Percentiles rank a stretch among this genome's conserved stretches.
Conservation (phyloP, 2,329 filamentous ascomycete genomes). For the Lecanicillium sp. region DNA sequence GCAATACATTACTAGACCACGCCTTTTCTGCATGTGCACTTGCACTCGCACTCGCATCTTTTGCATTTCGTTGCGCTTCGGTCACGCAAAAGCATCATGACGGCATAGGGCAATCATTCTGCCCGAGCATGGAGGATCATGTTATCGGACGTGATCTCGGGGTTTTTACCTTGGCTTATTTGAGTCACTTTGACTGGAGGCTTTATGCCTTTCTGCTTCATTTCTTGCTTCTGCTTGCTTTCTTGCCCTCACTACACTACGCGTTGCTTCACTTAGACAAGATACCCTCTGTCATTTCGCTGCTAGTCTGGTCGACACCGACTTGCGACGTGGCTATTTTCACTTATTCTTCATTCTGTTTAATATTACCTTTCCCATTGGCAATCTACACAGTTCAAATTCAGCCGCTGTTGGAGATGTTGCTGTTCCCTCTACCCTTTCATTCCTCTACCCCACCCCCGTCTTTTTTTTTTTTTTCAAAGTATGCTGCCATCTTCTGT, state of each 20-base stretch:
- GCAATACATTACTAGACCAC: background rate
- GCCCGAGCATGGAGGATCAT: background rate
- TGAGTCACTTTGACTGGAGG: no score
- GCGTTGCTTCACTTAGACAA: conserved; percentile 27
- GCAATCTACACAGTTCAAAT: background rate
- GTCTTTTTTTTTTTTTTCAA: conserved; percentile 6
- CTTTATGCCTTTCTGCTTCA: background rate
- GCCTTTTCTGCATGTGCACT: no score
- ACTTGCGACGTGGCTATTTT: background rate
- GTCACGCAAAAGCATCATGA: background rate
- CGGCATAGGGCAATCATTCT: background rate
- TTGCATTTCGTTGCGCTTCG: background rate
- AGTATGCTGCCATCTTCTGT: conserved; percentile 8
- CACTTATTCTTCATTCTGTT: background rate
- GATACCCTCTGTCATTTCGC: conserved; percentile 33
- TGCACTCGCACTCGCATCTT: no score
- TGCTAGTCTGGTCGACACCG: conserved; percentile 4
- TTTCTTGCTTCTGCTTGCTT: background rate
- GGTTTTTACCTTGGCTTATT: background rate
- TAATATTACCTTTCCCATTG: conserved; percentile 10
- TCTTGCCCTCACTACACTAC: background rate
- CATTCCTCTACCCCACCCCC: background rate
- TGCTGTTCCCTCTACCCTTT: background rate
- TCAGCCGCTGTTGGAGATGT: no score
- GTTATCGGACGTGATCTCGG: background rate